Conservation (phyloP, 306 rosid genomes). For the Acacia crassicarpa region DNA sequence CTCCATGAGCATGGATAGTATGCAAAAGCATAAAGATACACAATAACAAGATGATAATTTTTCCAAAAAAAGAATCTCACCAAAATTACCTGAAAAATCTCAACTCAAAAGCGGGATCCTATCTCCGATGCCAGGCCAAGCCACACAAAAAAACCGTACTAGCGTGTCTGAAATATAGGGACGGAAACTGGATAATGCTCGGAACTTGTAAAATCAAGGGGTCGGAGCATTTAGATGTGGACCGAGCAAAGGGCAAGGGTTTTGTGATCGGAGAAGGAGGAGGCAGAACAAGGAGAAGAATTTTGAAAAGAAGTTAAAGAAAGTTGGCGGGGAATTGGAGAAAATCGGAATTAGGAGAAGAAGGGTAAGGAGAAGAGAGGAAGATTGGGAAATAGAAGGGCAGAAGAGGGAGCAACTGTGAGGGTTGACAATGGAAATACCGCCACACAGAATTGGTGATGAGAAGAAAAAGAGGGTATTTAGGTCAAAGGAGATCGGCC, state of each 20-base stretch:
- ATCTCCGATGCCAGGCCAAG: constrained; percentile 17
- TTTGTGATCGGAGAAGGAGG: constrained; percentile 18
- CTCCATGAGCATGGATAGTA: constrained; percentile 13
- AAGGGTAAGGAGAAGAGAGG: constrained; percentile 74
- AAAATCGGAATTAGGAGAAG: constrained; percentile 62
- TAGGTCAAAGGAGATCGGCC: constrained; percentile 59
- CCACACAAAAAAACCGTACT: background rate
- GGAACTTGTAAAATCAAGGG: constrained; percentile 3
- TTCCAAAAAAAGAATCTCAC: background rate
- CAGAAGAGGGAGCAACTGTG: constrained; percentile 51
- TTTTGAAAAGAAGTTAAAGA: constrained; percentile 60
- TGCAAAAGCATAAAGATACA: background rate
- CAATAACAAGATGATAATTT: background rate
- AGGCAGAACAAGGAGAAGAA: background rate
- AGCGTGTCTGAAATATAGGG: constrained; percentile 1
- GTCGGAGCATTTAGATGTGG: constrained; percentile 27
- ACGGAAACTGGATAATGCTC: constrained; percentile 19
- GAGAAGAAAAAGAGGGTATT: constrained; percentile 71
- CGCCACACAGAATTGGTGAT: constrained; percentile 41
- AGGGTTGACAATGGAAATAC: constrained; percentile 88
- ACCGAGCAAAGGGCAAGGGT: constrained; percentile 33
- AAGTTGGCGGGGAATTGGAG: constrained; percentile 85
- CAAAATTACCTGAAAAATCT: constrained; percentile 22
- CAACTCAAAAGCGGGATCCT: constrained; percentile 37
- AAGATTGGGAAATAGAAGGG: constrained; percentile 70